A percentile compares a stretch with the other conserved stretches of the same genome.
Evolutionary conservation across 768 basidiomycete species (phyloP).

Genomic region (Trametes cingulata): DNA sequence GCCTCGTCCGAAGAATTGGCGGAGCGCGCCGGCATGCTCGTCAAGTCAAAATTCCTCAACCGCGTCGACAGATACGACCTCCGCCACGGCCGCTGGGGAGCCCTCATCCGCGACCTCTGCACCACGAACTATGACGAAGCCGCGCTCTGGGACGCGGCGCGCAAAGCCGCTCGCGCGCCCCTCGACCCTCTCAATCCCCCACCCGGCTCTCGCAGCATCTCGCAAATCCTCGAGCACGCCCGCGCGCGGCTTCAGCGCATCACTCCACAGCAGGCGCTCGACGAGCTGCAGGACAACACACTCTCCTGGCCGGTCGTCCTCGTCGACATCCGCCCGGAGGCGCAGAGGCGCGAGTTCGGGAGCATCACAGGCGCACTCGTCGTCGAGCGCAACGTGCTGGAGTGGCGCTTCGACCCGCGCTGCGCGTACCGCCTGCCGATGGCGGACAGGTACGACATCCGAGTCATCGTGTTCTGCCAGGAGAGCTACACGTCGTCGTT

Average conservation of each 20-base stretch:
- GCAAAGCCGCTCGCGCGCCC: slow-evolving; percentile 57
- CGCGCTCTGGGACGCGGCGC: slow-evolving; percentile 71
- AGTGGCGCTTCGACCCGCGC: slow-evolving; percentile 81
- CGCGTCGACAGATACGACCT: slow-evolving; percentile 44
- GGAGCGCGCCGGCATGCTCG: slow-evolving; percentile 67
- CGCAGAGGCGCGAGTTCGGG: slow-evolving; percentile 58
- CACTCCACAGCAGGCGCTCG: slow-evolving; percentile 57
- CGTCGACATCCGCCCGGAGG: slow-evolving; percentile 74
- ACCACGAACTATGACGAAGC: slow-evolving; percentile 58
- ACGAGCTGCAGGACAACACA: slow-evolving; percentile 49
- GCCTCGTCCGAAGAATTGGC: slow-evolving; percentile 57
- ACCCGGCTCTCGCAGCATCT: slow-evolving; percentile 61
- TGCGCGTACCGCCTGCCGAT: slow-evolving; percentile 54
- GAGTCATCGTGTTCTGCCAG: slow-evolving; percentile 74
- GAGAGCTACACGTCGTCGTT: slow-evolving; percentile 74
- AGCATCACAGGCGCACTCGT: slow-evolving; percentile 67
- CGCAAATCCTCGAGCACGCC: slow-evolving; percentile 55
- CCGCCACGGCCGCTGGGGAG: slow-evolving; percentile 41
- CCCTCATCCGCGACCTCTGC: slow-evolving; percentile 55
- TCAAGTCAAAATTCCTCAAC: slow-evolving; percentile 68
- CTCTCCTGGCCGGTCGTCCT: slow-evolving; percentile 65
- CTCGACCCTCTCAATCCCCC: slow-evolving; percentile 66
- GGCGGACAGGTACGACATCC: slow-evolving; percentile 73
- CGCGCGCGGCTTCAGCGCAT: slow-evolving; percentile 68
- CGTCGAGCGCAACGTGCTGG: slow-evolving; percentile 75